Evolutionary conservation across 306 rosid genomes (phyloP).

Genomic region (Malus asiatica): DNA sequence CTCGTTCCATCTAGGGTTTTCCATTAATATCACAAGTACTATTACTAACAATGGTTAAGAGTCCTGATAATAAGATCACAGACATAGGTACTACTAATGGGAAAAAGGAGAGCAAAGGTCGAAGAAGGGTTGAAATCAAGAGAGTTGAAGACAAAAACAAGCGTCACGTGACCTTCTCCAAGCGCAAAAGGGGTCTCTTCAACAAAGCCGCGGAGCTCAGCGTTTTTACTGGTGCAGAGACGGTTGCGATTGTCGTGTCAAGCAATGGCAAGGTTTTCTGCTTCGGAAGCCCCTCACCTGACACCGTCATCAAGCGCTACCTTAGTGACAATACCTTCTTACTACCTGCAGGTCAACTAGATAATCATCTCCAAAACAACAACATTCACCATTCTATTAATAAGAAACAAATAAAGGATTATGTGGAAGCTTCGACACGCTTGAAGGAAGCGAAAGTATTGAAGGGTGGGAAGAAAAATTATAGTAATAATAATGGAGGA

Average conservation of each 20-base stretch:
- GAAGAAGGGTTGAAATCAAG: conserved; percentile 7
- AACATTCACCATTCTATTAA: not conserved
- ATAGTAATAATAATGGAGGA: not conserved
- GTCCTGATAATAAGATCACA: not conserved
- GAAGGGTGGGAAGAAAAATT: not conserved
- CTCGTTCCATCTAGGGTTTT: not conserved
- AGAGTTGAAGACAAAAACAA: not conserved
- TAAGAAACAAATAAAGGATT: not conserved
- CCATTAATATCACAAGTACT: not conserved
- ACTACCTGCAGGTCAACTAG: not conserved
- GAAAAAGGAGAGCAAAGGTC: conserved; percentile 9
- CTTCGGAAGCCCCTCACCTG: conserved; percentile 2
- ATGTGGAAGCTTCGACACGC: not conserved
- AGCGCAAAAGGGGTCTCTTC: conserved; percentile 17
- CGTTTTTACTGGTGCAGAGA: not conserved
- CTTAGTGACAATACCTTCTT: not conserved
- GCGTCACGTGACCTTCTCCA: conserved; percentile 22
- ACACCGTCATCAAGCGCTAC: not conserved
- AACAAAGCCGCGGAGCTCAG: conserved; percentile 11
- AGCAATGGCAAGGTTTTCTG: conserved; percentile 6
- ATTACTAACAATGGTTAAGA: not conserved
- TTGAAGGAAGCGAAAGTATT: not conserved
- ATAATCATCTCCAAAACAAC: not conserved
- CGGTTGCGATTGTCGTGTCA: conserved; percentile 7
- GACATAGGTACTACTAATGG: not conserved